Base-by-base conservation (phyloP, 306 rosid genomes). In the Alnus rubra region DNA sequence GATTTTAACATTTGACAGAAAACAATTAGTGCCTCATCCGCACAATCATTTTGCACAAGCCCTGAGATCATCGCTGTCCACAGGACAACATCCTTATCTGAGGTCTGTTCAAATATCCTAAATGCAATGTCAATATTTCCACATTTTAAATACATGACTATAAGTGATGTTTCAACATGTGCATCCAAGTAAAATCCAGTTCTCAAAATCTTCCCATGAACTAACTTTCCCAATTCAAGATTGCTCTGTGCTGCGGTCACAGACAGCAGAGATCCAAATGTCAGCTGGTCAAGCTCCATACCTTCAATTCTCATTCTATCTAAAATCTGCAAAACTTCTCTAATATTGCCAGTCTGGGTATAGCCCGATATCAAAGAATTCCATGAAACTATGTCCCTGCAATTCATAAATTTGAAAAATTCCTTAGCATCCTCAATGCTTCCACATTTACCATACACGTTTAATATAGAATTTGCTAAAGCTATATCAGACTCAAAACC, bases 51-150 rank as follows among this genome's bases (percentile, higher is more conserved):
- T 75, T 88, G 92, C 79, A 78, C 87, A 73, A 92, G 92, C 75
- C 97, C 97, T 62, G 97, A 90, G 78, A 90, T 92, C 96, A 92
- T 84, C 4, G 96, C 93, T 9, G 97, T 92, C 93, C 97, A 92
- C 78, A 81, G 75, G 71, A 92, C 86, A 16, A 88, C 87, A 81
- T 92, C 97, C 78, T 79, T 88, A 13, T 85, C 74, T 8, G 44
- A 75, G 55, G 74, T 83, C 75, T 76, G 63, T 60, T 86, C 80
- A 56, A 92, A 92, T 44, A 92, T 82, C 78, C 39, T 81, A 84
- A 88, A 85, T 7, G 97, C 96, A 69, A 14, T 58, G 54, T 84
- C 83, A 63, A 85, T 78, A 35, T 78, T 88, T 78, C 86, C 71
- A 68, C 87, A 79, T 76, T 92, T 92, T 70, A 90, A 83, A 78